These are phyloP conservation scores for Pseudoscleropodium purum DNA, from an alignment of 225 moss, liverwort and hornwort genomes.

Conservation along the genomic window DNA sequence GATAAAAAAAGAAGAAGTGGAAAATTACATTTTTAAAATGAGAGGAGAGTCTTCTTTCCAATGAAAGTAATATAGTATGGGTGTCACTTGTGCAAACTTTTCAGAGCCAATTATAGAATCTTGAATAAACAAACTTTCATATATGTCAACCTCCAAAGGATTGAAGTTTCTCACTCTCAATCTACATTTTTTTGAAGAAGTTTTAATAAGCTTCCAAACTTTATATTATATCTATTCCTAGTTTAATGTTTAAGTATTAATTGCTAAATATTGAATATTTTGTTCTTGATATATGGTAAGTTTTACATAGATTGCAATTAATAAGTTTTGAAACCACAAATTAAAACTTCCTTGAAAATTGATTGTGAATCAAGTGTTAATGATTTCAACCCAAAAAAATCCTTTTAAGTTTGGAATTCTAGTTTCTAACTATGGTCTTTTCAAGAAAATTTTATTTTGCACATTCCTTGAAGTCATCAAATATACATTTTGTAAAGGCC, in stretches of 20 bases:
- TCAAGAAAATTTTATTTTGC: not conserved
- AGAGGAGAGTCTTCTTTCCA: not conserved
- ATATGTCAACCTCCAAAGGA: rapidly evolving
- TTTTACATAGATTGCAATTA: not conserved
- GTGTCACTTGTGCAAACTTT: too few species aligned
- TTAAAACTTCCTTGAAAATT: not conserved
- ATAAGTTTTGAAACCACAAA: not conserved
- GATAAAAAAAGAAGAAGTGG: not conserved
- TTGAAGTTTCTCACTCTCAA: not conserved
- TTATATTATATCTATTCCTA: not conserved
- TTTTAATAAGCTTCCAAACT: not conserved
- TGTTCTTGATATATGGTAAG: rapidly evolving
- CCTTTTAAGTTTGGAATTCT: not conserved
- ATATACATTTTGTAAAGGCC: not conserved
- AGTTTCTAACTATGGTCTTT: not conserved
- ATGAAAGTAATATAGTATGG: rapidly evolving
- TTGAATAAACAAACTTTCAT: too few species aligned
- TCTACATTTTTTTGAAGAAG: not conserved
- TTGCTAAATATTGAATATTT: not conserved
- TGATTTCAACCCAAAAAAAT: not conserved
- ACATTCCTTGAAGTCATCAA: not conserved
- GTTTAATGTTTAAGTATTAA: not conserved
- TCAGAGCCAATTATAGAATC: not conserved
- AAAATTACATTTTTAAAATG: rapidly evolving
- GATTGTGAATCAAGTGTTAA: not conserved